Evolutionary conservation across 345 rosid species (phyloP), one percentile per base, ranked within the genome.

Genomic region (Lepidium aucheri): DNA sequence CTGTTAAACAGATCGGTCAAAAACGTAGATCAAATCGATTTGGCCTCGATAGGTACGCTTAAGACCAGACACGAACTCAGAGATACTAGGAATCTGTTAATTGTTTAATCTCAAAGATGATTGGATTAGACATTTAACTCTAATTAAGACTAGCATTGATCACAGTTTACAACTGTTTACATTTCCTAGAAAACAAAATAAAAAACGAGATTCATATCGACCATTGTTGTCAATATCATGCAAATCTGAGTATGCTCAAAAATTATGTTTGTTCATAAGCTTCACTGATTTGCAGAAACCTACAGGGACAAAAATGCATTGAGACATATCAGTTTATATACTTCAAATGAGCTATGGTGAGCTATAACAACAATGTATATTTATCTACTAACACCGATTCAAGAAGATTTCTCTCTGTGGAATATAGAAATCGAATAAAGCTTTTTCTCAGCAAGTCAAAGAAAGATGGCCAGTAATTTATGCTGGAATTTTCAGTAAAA

Each of bases 281-380:
- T 60, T 51, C 53, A 60, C 43, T 28, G 57, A 49, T 50, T 30
- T 39, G 52, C 59, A 60, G n/a, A 40, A 50, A 30, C 74, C 67
- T 60, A 52, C 30, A 60, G 5, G 34, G 20, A 2, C 3, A 9
- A n/a, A 22, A 8, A 49, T 26, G 17, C 8, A 33, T 2, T 33
- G 16, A 43, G 63, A 44, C 46, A 33, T 30, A 28, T 17, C 6
- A 34, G 30, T 26, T 26, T 26, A 26, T 26, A 26, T 26, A 26
- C 30, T 26, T 26, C 30, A 26, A 26, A 26, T 26, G 30, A 26
- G 30, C 5, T 26, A 26, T 26, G 30, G 30, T 26, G 30, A 20
- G 20, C 20, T 32, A 61, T 18, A 18, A 46, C 17, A 44, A 32
- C 32, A 12, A 12, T 33, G 5, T 11, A 42, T 13, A 42, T 13